These are phyloP conservation scores for Nidularia pulvinata DNA, from an alignment of 768 basidiomycete species.

Conservation along the genomic window DNA sequence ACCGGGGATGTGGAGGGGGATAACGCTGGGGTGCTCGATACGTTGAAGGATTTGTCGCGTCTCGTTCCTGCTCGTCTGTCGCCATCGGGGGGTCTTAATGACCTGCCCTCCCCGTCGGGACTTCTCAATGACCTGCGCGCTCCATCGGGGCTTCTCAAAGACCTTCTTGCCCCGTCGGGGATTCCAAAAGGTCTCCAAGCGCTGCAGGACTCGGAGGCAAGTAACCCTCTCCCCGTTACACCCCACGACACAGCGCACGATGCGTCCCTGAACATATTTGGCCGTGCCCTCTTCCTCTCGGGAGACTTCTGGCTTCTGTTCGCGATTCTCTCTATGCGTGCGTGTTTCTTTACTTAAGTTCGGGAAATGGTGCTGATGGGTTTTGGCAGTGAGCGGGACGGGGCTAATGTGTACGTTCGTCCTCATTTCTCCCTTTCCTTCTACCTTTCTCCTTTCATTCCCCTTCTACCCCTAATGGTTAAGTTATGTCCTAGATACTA, in stretches of 20 bases:
- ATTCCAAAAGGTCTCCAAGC: no score
- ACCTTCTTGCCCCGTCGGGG: no score
- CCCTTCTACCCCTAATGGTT: not conserved
- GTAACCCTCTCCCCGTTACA: not conserved
- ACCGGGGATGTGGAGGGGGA: no score
- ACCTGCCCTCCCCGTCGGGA: no score
- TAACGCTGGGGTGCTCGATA: no score
- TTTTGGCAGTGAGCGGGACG: slow-evolving; percentile 55
- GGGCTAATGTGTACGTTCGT: slow-evolving; percentile 65
- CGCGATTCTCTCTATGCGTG: slow-evolving; percentile 48
- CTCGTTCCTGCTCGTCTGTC: no score
- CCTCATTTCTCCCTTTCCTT: not conserved
- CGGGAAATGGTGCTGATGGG: slow-evolving; percentile 2
- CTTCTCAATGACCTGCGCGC: not conserved
- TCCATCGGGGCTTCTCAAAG: not conserved
- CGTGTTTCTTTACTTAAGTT: slow-evolving; percentile 12
- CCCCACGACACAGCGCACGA: slow-evolving; percentile 7
- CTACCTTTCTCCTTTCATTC: not conserved
- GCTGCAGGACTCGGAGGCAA: not conserved
- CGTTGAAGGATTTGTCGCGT: no score
- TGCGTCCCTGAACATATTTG: slow-evolving; percentile 40
- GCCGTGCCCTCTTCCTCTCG: slow-evolving; percentile 39
- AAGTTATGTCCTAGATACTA: not conserved
- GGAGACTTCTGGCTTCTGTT: slow-evolving; percentile 61
- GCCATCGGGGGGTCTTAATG: no score